A percentile compares a stretch with the other conserved stretches of the same genome.
phyloP scores from a whole-genome alignment of 352 stramenopile species.

The Pythium vanterpoolii region DNA sequence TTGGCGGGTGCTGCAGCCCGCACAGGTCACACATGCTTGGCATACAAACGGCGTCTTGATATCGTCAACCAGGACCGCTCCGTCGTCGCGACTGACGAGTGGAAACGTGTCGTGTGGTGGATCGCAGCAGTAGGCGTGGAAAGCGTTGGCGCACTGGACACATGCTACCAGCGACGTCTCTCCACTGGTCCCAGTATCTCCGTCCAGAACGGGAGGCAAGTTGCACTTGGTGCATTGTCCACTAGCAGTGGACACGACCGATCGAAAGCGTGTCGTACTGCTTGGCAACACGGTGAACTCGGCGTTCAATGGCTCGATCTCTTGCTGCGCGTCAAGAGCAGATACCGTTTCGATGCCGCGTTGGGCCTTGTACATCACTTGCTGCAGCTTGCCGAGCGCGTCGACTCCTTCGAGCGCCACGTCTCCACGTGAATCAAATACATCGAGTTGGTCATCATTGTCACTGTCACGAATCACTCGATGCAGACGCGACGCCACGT shows the following conservation, averaged over 20 bases:
- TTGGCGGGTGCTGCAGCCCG: conserved; percentile 37
- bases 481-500: not conserved
- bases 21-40: conserved; percentile 54
- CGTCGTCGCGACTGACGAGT: conserved; percentile 53
- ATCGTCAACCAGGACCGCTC: conserved; percentile 52
- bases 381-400: conserved; percentile 10
- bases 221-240: conserved; percentile 14
- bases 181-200: not conserved
- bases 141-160: conserved; percentile 43
- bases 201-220: conserved; percentile 20
- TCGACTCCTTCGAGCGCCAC: not conserved
- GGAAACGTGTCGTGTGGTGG: conserved; percentile 60
- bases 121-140: conserved; percentile 76
- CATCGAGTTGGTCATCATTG: not conserved
- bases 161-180: conserved; percentile 41
- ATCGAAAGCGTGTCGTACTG: conserved; percentile 3
- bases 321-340: not conserved
- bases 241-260: not conserved
- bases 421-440: not conserved
- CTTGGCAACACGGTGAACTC: conserved; percentile 16
- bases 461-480: not conserved
- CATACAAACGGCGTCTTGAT: conserved; percentile 73
- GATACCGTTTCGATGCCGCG: conserved; percentile 4
- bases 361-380: conserved; percentile 10
- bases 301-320: not conserved